These are phyloP conservation scores for Pinus tabuliformis DNA, from an alignment of 75 land plant species.

Conservation along the genomic window DNA sequence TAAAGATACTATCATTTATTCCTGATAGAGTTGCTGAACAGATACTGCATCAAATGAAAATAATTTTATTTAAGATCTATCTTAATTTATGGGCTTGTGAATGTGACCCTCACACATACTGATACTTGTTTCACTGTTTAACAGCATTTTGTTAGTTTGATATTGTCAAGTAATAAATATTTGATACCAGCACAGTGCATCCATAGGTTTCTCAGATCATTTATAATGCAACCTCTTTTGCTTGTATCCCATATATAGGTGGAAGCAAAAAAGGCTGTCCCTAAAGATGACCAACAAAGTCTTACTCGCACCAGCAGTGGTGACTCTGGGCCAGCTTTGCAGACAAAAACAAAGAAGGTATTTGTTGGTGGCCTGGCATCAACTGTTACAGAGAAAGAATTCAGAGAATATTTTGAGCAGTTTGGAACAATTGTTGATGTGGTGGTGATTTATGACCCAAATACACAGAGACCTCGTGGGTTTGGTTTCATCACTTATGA, in stretches of 20 bases:
- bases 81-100: background rate
- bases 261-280: conserved; percentile 58
- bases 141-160: background rate
- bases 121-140: background rate
- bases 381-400: conserved; percentile 47
- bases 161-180: background rate
- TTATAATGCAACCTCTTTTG: background rate
- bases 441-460: conserved; percentile 62
- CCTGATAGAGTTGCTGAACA: no score
- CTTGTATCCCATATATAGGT: conserved; percentile 17
- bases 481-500: conserved; percentile 83
- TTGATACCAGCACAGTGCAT: background rate
- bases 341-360: conserved; percentile 30
- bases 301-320: background rate
- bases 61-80: background rate
- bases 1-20: no score
- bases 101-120: background rate
- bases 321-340: conserved; percentile 23
- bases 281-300: conserved; percentile 46
- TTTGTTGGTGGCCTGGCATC: conserved; percentile 62
- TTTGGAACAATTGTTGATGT: conserved; percentile 54
- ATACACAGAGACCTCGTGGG: conserved; percentile 56
- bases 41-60: no score
- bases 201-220: background rate
- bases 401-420: conserved; percentile 61